Conservation (phyloP, 805 yeast species). For the Zygosaccharomyces pseudorouxii region DNA sequence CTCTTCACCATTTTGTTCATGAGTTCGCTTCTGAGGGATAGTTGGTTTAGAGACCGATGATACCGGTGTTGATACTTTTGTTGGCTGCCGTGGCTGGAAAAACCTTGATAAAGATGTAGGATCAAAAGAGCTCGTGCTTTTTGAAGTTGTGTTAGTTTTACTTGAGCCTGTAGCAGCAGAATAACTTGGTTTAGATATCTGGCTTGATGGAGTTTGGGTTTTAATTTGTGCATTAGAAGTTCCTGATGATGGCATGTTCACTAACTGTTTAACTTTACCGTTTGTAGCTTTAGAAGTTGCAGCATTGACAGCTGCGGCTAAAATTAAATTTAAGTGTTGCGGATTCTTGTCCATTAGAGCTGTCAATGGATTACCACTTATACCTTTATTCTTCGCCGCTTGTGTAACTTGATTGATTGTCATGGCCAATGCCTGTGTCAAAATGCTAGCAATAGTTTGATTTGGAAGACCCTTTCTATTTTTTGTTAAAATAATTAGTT, state of each 20-base stretch:
- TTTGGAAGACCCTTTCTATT: slow-evolving; percentile 72
- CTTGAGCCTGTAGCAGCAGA: neutral
- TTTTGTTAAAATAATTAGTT: slow-evolving; percentile 72
- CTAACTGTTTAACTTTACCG: slow-evolving; percentile 45
- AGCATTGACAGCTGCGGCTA: slow-evolving; percentile 76
- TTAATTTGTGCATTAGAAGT: slow-evolving; percentile 6
- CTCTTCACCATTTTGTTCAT: slow-evolving; percentile 13
- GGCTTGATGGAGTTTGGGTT: slow-evolving; percentile 4
- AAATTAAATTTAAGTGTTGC: slow-evolving; percentile 68
- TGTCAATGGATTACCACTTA: slow-evolving; percentile 71
- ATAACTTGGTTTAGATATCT: neutral
- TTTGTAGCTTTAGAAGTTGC: slow-evolving; percentile 61
- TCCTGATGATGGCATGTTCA: slow-evolving; percentile 25
- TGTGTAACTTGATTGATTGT: slow-evolving; percentile 87
- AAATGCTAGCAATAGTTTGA: slow-evolving; percentile 74
- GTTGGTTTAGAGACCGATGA: slow-evolving; percentile 10
- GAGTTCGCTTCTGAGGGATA: slow-evolving; percentile 24
- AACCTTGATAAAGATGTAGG: slow-evolving; percentile 35
- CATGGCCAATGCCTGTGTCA: slow-evolving; percentile 88
- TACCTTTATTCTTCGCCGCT: slow-evolving; percentile 81
- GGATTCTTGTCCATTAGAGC: slow-evolving; percentile 79
- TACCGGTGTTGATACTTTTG: slow-evolving; percentile 14
- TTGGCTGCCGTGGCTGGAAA: slow-evolving; percentile 34
- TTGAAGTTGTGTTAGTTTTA: neutral
- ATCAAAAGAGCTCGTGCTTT: slow-evolving; percentile 25